Evolutionary conservation across 345 rosid species (phyloP).

Genomic region (Eucalyptus coolabah): DNA sequence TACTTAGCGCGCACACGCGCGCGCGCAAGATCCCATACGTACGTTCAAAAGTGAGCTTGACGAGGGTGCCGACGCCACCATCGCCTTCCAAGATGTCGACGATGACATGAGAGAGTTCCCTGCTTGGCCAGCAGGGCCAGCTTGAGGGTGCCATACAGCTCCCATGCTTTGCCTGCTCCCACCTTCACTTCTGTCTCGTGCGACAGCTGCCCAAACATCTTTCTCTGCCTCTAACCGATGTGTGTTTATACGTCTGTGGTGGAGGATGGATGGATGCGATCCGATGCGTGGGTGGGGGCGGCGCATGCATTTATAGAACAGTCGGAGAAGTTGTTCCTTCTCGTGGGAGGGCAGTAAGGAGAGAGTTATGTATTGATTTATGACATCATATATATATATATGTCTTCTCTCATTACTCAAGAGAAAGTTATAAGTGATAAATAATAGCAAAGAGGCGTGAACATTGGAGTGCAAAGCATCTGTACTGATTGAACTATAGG

Average conservation of each 20-base stretch:
- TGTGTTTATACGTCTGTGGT: neutral
- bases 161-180: constrained; percentile 3
- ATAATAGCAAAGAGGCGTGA: neutral
- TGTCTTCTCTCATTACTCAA: neutral
- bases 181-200: neutral
- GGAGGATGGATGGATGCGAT: neutral
- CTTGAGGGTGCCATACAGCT: neutral
- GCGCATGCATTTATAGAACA: neutral
- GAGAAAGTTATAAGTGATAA: neutral
- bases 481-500: neutral
- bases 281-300: neutral
- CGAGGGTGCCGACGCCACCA: constrained; percentile 3
- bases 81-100: constrained; percentile 8
- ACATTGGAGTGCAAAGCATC: neutral
- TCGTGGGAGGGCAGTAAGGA: neutral
- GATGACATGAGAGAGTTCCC: neutral
- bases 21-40: neutral
- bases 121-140: neutral
- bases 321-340: neutral
- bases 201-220: neutral
- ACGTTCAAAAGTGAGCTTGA: neutral
- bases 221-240: neutral
- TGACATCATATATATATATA: neutral
- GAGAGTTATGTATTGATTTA: neutral
- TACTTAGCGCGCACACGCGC: neutral